Conservation (phyloP, 352 stramenopile species). For the Pythium dissimile region DNA sequence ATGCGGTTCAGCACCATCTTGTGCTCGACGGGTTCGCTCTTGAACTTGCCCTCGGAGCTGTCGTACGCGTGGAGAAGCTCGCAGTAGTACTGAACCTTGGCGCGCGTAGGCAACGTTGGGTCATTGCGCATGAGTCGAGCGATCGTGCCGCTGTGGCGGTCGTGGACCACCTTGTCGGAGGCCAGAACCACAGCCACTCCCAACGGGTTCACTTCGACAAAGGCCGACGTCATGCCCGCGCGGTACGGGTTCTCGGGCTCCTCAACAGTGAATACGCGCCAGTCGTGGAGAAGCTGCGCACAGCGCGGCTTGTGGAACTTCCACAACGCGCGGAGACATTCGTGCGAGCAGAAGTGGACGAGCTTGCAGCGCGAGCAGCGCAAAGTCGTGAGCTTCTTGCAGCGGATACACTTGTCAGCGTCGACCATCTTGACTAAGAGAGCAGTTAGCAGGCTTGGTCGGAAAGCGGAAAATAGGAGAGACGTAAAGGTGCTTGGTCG, state of each 20-base stretch:
- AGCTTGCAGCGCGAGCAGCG: slow-evolving; percentile 31
- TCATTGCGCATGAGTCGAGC: background rate
- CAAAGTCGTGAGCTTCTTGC: slow-evolving; percentile 17
- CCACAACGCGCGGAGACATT: slow-evolving; percentile 26
- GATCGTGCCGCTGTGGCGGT: too few species aligned
- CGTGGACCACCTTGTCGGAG: too few species aligned
- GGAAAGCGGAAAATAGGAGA: too few species aligned
- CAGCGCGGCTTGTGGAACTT: slow-evolving; percentile 27
- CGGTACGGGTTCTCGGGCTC: too few species aligned
- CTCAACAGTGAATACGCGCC: too few species aligned
- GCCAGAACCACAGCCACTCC: too few species aligned
- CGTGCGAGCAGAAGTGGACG: slow-evolving; percentile 22
- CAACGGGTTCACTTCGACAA: too few species aligned
- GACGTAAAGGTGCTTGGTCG: too few species aligned
- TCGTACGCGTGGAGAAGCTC: slow-evolving; percentile 11
- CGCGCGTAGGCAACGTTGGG: background rate
- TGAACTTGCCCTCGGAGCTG: slow-evolving; percentile 16
- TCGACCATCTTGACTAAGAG: slow-evolving; percentile 3
- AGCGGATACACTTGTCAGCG: slow-evolving; percentile 6
- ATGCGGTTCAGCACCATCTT: background rate
- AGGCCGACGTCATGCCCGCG: too few species aligned
- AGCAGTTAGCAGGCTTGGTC: background rate
- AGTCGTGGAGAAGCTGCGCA: background rate
- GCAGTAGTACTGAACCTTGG: background rate
- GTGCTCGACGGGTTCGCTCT: slow-evolving; percentile 20